Evolutionary conservation across 345 rosid species (phyloP).

Genomic region (Ricinus communis): DNA sequence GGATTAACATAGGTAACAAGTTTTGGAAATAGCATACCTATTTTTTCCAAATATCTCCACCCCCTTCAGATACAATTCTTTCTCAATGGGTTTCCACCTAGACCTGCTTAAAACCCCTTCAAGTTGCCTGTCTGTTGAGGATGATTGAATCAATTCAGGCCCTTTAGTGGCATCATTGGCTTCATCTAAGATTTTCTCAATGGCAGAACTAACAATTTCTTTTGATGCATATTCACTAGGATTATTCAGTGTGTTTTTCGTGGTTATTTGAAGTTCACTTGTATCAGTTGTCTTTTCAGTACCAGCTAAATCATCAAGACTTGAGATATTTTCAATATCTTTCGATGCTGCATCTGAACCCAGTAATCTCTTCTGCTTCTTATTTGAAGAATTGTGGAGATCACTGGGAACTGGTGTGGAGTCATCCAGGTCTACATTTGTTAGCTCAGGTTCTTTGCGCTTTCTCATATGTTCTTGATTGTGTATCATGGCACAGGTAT

Average conservation of each 20-base stretch:
- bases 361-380: conserved; percentile 58
- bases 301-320: conserved; percentile 21
- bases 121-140: conserved; percentile 14
- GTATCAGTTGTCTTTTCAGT: conserved; percentile 28
- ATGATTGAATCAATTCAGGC: conserved; percentile 40
- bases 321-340: conserved; percentile 26
- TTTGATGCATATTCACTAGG: conserved; percentile 27
- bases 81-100: conserved; percentile 88
- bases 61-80: conserved; percentile 87
- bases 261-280: conserved; percentile 35
- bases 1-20: conserved; percentile 12
- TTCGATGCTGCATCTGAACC: conserved; percentile 22
- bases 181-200: conserved; percentile 32
- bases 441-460: conserved; percentile 50
- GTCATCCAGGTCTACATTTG: conserved; percentile 20
- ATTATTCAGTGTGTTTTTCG: conserved; percentile 22
- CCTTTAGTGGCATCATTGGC: conserved; percentile 31
- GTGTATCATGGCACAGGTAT: conserved; percentile 31
- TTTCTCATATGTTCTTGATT: conserved; percentile 48
- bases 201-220: conserved; percentile 27
- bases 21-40: conserved; percentile 54
- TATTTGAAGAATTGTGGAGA: conserved; percentile 40
- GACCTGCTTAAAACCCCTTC: conserved; percentile 23
- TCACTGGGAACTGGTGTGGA: conserved; percentile 26
- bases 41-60: conserved; percentile 96